Base-by-base conservation (phyloP, 2,329 filamentous ascomycete species). In the Triangularia verruculosa region DNA sequence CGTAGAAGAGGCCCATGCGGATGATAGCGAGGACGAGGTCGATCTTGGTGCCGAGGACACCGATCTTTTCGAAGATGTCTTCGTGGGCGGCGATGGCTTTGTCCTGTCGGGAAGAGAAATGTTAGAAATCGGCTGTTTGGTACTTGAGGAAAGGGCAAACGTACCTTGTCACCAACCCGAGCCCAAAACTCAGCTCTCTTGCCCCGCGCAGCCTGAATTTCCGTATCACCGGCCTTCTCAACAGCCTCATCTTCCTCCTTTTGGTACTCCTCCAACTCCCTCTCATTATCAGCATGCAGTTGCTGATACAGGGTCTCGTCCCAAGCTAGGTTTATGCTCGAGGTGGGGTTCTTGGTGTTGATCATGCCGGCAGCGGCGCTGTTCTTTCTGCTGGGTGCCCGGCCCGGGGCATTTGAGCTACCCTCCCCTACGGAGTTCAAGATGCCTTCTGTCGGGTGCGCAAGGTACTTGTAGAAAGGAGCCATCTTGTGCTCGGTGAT, bases 131-230 rank as follows among this genome's bases (percentile, higher is more conserved):
- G 4, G 43, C 17, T n/a, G 55, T 39, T 2, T 32, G 8, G 7
- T 27, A 34, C 9, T 28, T 6, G 25, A 12, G n/a, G 32, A 4
- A 27, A 9, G 9, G 20, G 11, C 8, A 39, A 30, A 69, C 76
- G 67, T 77, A 93, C 93, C 89, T 98, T 98, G 80, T 99, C 95
- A 71, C 93, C 94, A 68, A 98, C 92, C 70, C 92, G 87, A 65
- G 96, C 94, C 85, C 92, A 97, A 78, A 97, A 96, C 78, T 99
- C 95, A 65, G 95, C 95, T 72, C 93, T 86, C 85, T 98, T 98
- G 70, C 93, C 93, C 78, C 91, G 88, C 69, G 93, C 95, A 62
- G 92, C 91, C 79, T 94, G 89, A 69, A 99, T 88, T 80, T 99
- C 95, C 12, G 92, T 97, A 73, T 99, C 95, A 61, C 95, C 95